These are phyloP conservation scores for Trichoderma arundinaceum DNA, from an alignment of 2,329 filamentous ascomycete genomes.

Conservation along the genomic window DNA sequence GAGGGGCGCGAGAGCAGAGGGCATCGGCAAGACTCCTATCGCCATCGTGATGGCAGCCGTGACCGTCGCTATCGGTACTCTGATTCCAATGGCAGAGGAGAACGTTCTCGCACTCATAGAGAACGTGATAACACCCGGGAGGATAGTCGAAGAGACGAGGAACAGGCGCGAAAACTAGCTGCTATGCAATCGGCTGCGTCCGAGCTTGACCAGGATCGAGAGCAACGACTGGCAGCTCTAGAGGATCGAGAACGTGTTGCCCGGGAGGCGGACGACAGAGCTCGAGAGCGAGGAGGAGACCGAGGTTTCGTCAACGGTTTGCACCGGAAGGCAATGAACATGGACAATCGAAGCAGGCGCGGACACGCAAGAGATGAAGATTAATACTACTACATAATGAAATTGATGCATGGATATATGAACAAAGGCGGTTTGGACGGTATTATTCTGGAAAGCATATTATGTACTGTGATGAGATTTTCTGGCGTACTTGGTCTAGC, in stretches of 20 bases:
- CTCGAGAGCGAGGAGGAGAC: slow-evolving; percentile 66
- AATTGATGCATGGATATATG: not conserved
- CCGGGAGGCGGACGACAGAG: slow-evolving; percentile 69
- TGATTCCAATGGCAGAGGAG: slow-evolving; percentile 39
- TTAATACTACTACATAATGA: not conserved
- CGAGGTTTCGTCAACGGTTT: slow-evolving; percentile 68
- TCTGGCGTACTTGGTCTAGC: not conserved
- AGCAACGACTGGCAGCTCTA: slow-evolving; percentile 68
- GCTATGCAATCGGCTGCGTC: slow-evolving; percentile 75
- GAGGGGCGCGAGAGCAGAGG: slow-evolving; percentile 33
- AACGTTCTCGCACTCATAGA: slow-evolving; percentile 38
- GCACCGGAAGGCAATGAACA: slow-evolving; percentile 61
- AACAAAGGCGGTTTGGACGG: not conserved
- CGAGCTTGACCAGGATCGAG: slow-evolving; percentile 73
- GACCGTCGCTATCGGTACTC: slow-evolving; percentile 35
- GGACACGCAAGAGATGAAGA: slow-evolving; percentile 54
- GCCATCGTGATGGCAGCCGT: slow-evolving; percentile 42
- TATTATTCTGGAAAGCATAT: not conserved
- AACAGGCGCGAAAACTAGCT: slow-evolving; percentile 69
- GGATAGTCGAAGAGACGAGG: slow-evolving; percentile 52
- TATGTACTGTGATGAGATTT: not conserved
- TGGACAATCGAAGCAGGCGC: slow-evolving; percentile 56
- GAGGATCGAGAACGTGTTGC: slow-evolving; percentile 68
- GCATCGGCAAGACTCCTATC: slow-evolving; percentile 31
- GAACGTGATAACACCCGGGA: slow-evolving; percentile 30